Evolutionary conservation across 768 basidiomycete genomes (phyloP).

Genomic region (Suillus lakei): DNA sequence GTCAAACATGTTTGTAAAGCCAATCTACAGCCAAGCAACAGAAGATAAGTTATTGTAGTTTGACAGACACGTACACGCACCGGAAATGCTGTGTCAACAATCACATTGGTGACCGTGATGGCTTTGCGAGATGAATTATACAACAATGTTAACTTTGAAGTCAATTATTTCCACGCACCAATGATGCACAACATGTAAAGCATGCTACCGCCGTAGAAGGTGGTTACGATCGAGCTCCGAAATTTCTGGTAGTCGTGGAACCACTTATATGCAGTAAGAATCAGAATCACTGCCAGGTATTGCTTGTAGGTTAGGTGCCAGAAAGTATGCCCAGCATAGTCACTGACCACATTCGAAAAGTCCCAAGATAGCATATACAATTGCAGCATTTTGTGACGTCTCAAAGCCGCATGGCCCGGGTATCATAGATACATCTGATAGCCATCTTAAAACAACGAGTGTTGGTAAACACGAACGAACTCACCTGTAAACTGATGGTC

Average conservation of each 20-base stretch:
- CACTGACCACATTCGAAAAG: not conserved
- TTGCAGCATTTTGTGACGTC: not conserved
- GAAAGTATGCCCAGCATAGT: not conserved
- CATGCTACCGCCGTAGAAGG: constrained; percentile 21
- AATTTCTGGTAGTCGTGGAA: not conserved
- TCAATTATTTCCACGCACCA: constrained; percentile 6
- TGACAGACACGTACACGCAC: no score
- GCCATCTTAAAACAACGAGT: not conserved
- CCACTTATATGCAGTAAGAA: constrained; percentile 8
- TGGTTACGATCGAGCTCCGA: constrained; percentile 16
- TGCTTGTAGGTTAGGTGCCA: not conserved
- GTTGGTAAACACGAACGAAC: not conserved
- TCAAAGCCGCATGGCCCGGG: not conserved
- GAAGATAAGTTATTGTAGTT: no score
- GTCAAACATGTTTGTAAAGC: no score
- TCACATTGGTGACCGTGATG: constrained; percentile 19
- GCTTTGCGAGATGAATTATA: constrained; percentile 10
- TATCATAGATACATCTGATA: not conserved
- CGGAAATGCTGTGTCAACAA: constrained; percentile 11
- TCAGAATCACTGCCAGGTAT: constrained; percentile 1
- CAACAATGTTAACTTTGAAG: no score
- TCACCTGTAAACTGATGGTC: constrained; percentile 10
- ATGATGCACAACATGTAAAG: constrained; percentile 23
- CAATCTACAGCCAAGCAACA: no score
- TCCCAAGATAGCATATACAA: constrained; percentile 3